Conservation (phyloP, 164 flowering plant genomes). For the Stephania japonica region DNA sequence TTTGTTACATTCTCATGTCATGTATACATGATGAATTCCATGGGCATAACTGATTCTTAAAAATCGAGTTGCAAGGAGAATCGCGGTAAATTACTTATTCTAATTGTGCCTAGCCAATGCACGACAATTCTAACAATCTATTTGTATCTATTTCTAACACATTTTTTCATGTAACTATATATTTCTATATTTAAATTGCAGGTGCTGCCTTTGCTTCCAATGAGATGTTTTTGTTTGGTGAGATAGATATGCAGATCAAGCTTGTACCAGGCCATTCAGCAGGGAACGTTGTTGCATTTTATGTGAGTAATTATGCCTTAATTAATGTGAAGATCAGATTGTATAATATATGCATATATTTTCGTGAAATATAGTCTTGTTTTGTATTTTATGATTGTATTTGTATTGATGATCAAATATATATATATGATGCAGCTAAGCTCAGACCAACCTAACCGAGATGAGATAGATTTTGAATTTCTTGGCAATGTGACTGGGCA, state of each 20-base stretch:
- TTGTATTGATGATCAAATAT: not conserved
- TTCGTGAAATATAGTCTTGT: no score
- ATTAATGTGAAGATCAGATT: not conserved
- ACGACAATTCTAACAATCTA: not conserved
- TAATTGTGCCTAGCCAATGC: no score
- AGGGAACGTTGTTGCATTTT: conserved; percentile 76
- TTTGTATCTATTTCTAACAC: not conserved
- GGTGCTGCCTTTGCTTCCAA: conserved; percentile 81
- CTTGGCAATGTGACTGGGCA: conserved; percentile 75
- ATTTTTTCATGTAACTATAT: no score
- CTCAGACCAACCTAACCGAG: conserved; percentile 66
- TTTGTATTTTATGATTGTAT: not conserved
- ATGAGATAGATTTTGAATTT: conserved; percentile 84
- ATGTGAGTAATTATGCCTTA: conserved; percentile 36
- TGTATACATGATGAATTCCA: no score
- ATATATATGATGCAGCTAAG: conserved; percentile 46
- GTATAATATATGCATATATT: no score
- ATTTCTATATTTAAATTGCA: conserved; percentile 11
- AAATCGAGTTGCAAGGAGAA: no score
- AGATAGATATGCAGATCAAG: conserved; percentile 81
- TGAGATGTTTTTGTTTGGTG: conserved; percentile 73
- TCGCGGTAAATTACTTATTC: no score
- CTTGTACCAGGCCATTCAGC: conserved; percentile 76
- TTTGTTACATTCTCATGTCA: no score
- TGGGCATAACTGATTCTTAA: no score